Evolutionary conservation across 257 asterid genomes (phyloP).

Genomic region (Forsythia viridissima): DNA sequence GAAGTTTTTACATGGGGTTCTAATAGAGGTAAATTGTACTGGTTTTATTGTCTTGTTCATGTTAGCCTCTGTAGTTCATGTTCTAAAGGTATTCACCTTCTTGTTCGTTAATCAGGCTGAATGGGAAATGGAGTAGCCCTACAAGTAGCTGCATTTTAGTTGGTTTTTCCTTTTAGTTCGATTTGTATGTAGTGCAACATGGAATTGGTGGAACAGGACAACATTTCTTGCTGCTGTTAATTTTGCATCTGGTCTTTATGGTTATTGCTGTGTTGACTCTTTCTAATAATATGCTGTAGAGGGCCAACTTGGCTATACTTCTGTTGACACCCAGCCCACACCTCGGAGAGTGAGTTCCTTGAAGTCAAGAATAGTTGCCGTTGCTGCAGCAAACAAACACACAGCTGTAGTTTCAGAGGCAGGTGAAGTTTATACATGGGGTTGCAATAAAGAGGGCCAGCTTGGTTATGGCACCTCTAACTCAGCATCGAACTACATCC

Average conservation of each 20-base stretch:
- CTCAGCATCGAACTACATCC: conserved; percentile 92
- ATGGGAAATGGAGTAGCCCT: conserved; percentile 9
- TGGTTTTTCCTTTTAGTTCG: conserved; percentile 11
- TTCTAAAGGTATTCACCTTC: conserved; percentile 9
- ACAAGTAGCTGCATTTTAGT: conserved; percentile 9
- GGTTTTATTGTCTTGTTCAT: neutral
- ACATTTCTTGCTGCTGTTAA: conserved; percentile 14
- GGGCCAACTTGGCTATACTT: conserved; percentile 99
- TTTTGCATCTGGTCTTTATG: conserved; percentile 11
- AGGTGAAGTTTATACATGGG: conserved; percentile 98
- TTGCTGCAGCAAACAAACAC: conserved; percentile 98
- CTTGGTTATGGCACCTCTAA: conserved; percentile 98
- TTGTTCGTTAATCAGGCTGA: conserved; percentile 5
- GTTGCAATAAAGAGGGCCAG: conserved; percentile 99
- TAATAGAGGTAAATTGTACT: conserved; percentile 71
- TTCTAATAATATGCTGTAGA: conserved; percentile 52
- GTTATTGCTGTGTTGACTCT: conserved; percentile 14
- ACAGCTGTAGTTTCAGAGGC: conserved; percentile 85
- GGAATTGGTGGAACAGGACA: neutral
- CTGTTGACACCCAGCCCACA: conserved; percentile 95
- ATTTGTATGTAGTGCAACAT: conserved; percentile 16
- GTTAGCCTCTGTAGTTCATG: neutral
- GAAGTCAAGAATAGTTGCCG: conserved; percentile 74
- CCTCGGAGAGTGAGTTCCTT: conserved; percentile 92
- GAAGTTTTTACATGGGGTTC: conserved; percentile 99